Percentiles rank a stretch among this genome's conserved stretches.
These are phyloP conservation scores for Nigrospora osmanthi DNA, from an alignment of 2,329 filamentous ascomycete genomes.

Conservation along the genomic window DNA sequence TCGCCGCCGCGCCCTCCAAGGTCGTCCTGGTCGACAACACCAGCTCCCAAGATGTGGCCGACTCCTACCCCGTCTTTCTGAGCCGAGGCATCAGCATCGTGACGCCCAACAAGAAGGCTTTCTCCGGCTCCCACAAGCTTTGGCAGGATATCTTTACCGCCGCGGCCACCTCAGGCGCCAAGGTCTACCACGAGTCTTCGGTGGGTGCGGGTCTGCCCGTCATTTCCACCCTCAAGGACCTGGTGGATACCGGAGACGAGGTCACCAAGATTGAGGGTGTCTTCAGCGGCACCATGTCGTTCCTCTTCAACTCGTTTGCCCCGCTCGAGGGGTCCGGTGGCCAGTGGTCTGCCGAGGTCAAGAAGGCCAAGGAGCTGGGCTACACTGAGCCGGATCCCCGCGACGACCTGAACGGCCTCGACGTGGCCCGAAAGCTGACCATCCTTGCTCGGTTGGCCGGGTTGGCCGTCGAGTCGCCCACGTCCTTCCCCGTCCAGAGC, in stretches of 20 bases:
- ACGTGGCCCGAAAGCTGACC: conserved; percentile 92
- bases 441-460: conserved; percentile 86
- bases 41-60: conserved; percentile 77
- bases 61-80: conserved; percentile 75
- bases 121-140: conserved; percentile 70
- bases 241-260: conserved; percentile 89
- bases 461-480: conserved; percentile 72
- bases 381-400: conserved; percentile 87
- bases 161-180: conserved; percentile 62
- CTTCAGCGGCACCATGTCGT: conserved; percentile 96
- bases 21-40: conserved; percentile 93
- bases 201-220: conserved; percentile 91
- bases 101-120: conserved; percentile 98
- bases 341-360: conserved; percentile 85
- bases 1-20: conserved; percentile 69
- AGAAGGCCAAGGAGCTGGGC: conserved; percentile 83
- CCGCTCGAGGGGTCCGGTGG: conserved; percentile 69
- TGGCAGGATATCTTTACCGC: conserved; percentile 84
- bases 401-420: conserved; percentile 79
- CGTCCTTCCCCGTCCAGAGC: conserved; percentile 87
- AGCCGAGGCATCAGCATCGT: conserved; percentile 80
- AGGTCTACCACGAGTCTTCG: conserved; percentile 91
- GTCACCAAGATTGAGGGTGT: conserved; percentile 93
- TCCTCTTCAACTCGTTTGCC: conserved; percentile 96
- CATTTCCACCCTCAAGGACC: conserved; percentile 85